phyloP scores from a whole-genome alignment of 805 yeast genomes.

The Schizosaccharomyces lindneri region DNA sequence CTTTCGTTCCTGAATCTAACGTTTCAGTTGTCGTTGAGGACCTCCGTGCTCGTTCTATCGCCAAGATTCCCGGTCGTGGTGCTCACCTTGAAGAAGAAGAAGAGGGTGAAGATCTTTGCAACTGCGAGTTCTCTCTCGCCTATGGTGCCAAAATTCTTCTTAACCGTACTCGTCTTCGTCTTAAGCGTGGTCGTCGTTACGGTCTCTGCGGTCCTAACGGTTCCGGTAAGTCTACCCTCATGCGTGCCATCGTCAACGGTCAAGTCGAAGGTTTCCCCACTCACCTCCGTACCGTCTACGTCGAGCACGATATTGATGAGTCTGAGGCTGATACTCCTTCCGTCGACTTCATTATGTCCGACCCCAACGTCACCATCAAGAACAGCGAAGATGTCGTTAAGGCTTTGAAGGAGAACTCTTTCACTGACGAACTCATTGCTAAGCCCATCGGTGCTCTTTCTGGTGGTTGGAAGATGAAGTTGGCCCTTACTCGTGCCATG shows the following conservation, averaged over 20 bases:
- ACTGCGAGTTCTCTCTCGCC: conserved; percentile 99
- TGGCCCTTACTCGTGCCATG: conserved; percentile 97
- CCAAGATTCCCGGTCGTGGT: conserved; percentile 94
- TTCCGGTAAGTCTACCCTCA: conserved; percentile 97
- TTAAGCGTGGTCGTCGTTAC: conserved; percentile 96
- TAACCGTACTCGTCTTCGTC: conserved; percentile 96
- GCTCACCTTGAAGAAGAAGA: conserved; percentile 73
- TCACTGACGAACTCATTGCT: conserved; percentile 75
- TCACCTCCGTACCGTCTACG: conserved; percentile 97
- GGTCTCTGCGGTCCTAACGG: conserved; percentile 99
- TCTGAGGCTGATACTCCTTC: conserved; percentile 91
- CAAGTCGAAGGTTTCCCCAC: conserved; percentile 99
- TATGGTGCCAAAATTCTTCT: conserved; percentile 99
- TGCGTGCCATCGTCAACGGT: conserved; percentile 93
- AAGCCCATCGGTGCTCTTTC: conserved; percentile 93
- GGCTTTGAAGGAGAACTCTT: conserved; percentile 72
- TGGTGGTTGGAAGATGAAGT: conserved; percentile 99
- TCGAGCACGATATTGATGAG: conserved; percentile 98
- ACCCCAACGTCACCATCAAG: conserved; percentile 29
- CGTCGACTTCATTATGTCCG: conserved; percentile 75
- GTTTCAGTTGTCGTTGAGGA: conserved; percentile 78
- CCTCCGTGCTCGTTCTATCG: conserved; percentile 87
- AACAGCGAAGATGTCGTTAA: conserved; percentile 39
- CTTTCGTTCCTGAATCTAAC: conserved; percentile 79
- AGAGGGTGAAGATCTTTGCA: conserved; percentile 98